Percentiles rank a stretch among this genome's conserved stretches.
These are phyloP conservation scores for Paraphaeosphaeria sporulosa DNA, from an alignment of 2,329 filamentous ascomycete genomes.

Conservation along the genomic window DNA sequence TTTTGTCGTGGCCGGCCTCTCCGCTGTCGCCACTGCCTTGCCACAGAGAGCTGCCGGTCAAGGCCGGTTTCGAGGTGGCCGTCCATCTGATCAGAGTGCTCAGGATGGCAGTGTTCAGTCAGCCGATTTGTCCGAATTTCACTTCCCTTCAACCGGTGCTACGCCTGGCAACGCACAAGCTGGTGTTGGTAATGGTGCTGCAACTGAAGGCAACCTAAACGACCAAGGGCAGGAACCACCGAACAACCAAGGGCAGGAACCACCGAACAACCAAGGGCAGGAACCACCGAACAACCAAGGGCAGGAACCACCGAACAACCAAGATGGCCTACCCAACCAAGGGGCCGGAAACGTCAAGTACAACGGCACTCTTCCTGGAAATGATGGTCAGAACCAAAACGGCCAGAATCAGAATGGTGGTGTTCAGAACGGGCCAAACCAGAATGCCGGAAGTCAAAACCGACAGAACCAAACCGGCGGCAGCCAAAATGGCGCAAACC, in stretches of 20 bases:
- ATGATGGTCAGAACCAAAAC: not conserved
- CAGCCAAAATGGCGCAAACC: not conserved
- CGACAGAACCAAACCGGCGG: not conserved
- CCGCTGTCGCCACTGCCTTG: constrained; percentile 1
- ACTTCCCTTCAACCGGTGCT: not conserved
- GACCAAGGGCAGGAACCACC: too few relatives aligned
- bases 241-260: too few relatives aligned
- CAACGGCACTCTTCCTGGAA: not conserved
- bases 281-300: not conserved
- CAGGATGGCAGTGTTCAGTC: constrained; percentile 2
- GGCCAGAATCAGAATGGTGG: not conserved
- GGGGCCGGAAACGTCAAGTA: constrained; percentile 1
- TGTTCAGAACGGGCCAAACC: too few relatives aligned
- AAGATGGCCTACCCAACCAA: not conserved
- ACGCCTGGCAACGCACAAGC: constrained; percentile 3
- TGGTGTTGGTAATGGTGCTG: not conserved
- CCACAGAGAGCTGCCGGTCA: constrained; percentile 6
- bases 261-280: not conserved
- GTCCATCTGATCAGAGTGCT: not conserved
- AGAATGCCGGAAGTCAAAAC: not conserved
- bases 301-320: not conserved
- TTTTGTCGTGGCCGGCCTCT: not conserved
- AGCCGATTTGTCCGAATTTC: not conserved
- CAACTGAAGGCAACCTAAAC: not conserved
- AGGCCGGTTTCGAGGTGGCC: constrained; percentile 3